Conservation (phyloP, 2,329 filamentous ascomycete species). For the Dendrostoma leiphaemia region DNA sequence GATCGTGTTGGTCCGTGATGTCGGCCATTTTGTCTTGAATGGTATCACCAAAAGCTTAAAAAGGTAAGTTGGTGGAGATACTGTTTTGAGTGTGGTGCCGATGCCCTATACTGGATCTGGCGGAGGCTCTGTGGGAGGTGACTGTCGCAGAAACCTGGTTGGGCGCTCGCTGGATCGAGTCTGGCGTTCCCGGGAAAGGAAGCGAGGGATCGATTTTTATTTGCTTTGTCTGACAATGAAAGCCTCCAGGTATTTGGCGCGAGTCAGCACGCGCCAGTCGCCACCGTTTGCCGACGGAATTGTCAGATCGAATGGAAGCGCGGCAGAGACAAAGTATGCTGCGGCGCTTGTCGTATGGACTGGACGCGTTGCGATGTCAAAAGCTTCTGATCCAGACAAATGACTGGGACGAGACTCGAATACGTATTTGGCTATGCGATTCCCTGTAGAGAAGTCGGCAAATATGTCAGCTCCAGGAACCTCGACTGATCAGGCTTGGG, state of each 20-base stretch:
- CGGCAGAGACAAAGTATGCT: slow-evolving; percentile 2
- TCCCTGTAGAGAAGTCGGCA: slow-evolving; percentile 40
- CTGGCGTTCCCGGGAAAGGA: slow-evolving; percentile 46
- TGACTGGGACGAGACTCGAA: slow-evolving; percentile 21
- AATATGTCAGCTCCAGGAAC: slow-evolving; percentile 34
- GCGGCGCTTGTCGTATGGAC: not conserved
- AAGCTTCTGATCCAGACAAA: slow-evolving; percentile 3
- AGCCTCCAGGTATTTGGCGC: slow-evolving; percentile 27
- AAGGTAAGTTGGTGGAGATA: slow-evolving; percentile 59
- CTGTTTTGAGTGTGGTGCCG: slow-evolving; percentile 65
- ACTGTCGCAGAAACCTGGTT: slow-evolving; percentile 57
- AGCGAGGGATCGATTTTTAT: slow-evolving; percentile 44
- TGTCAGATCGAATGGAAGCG: slow-evolving; percentile 2
- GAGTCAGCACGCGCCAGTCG: slow-evolving; percentile 26
- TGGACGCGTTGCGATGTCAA: slow-evolving; percentile 7
- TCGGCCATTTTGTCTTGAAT: slow-evolving; percentile 63
- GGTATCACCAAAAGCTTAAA: slow-evolving; percentile 51
- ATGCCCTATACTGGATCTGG: slow-evolving; percentile 67
- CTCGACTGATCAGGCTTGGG: slow-evolving; percentile 45
- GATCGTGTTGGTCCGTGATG: slow-evolving; percentile 75
- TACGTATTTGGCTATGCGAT: slow-evolving; percentile 34
- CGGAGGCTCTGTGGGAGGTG: slow-evolving; percentile 41
- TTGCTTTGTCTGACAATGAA: slow-evolving; percentile 33
- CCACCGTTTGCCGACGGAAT: not conserved
- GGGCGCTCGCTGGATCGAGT: slow-evolving; percentile 47